phyloP scores from a whole-genome alignment of 2,329 filamentous ascomycete species.

The Nannizziopsis barbatae region DNA sequence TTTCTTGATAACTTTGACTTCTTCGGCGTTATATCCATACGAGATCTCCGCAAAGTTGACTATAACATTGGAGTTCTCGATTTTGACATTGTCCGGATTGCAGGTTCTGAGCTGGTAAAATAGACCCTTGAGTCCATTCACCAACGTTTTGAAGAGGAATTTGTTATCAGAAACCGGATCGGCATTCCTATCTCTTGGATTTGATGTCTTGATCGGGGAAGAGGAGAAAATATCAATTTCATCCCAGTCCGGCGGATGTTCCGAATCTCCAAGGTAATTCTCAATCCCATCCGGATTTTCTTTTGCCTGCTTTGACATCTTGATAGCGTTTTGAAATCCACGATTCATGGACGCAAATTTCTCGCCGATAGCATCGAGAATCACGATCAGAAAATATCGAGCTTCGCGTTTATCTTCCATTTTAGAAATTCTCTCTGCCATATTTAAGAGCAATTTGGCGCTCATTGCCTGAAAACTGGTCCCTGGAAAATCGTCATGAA shows the following conservation, averaged over 20 bases:
- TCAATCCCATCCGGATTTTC: conserved; percentile 60
- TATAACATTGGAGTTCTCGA: conserved; percentile 69
- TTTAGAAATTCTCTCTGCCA: conserved; percentile 96
- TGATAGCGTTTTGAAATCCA: conserved; percentile 89
- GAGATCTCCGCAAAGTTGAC: conserved; percentile 91
- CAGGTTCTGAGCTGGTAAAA: conserved; percentile 91
- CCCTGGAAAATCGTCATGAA: conserved; percentile 90
- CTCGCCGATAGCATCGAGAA: conserved; percentile 92
- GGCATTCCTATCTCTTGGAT: conserved; percentile 73
- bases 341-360: conserved; percentile 98
- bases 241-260: conserved; percentile 82
- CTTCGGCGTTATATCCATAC: conserved; percentile 92
- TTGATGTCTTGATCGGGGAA: conserved; percentile 90
- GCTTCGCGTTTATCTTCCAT: conserved; percentile 88
- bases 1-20: conserved; percentile 92
- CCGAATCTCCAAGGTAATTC: conserved; percentile 72
- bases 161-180: conserved; percentile 96
- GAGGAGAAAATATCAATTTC: conserved; percentile 96
- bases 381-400: conserved; percentile 91
- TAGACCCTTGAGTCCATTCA: conserved; percentile 91
- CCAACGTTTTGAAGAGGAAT: conserved; percentile 90
- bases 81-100: conserved; percentile 57
- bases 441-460: conserved; percentile 88
- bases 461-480: conserved; percentile 99
- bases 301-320: conserved; percentile 68